Base-by-base conservation (phyloP, 352 stramenopile species). In the Phytophthora podocarpi region DNA sequence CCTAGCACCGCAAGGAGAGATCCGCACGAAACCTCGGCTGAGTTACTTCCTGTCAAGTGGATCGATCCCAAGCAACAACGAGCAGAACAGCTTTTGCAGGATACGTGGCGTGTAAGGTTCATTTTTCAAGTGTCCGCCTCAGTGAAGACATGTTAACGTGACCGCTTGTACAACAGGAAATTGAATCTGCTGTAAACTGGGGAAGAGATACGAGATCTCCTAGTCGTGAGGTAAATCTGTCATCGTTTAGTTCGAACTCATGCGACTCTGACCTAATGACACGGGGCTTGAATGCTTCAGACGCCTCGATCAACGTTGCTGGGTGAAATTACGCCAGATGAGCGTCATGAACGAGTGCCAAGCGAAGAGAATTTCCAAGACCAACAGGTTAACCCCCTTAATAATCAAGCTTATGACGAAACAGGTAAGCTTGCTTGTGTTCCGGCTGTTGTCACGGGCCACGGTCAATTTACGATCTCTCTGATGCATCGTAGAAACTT, bases 61-160 rank as follows among this genome's bases (percentile, higher is more conserved):
- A 28, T 75, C 5, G 72, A 80, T 41, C 64, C 64, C 4, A 80
- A 80, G 26, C 64, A 73, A 30, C 42, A 62, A 11, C 64, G 72
- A 27, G 64, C 64, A 28, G 48, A 78, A 23, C 55, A 78, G 23
- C 59, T 80, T 47, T 32, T 80, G 8, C 47, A 77, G 34, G 64
- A 73, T 23, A 69, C 68, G 1, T 80, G 67, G 64, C 64, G 65
- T 64, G 72, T 78, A 63, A 20, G 47, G 34, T 5, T 56, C 15
- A 10, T 28, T 5, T 28, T 46, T 36, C 5, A 36, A 27, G 0
- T 13, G 6, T 32, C 23, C 13, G 12, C 3, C 40, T 32, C 39
- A n/a, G 28, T n/a, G n/a, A n/a, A n/a, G 13, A 39, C 23, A 32
- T 7, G 21, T 12, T 47, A 20, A 66, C 3, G 40, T 7, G 12